phyloP scores from a whole-genome alignment of 2,329 filamentous ascomycete species.

The Claviceps maximensis region DNA sequence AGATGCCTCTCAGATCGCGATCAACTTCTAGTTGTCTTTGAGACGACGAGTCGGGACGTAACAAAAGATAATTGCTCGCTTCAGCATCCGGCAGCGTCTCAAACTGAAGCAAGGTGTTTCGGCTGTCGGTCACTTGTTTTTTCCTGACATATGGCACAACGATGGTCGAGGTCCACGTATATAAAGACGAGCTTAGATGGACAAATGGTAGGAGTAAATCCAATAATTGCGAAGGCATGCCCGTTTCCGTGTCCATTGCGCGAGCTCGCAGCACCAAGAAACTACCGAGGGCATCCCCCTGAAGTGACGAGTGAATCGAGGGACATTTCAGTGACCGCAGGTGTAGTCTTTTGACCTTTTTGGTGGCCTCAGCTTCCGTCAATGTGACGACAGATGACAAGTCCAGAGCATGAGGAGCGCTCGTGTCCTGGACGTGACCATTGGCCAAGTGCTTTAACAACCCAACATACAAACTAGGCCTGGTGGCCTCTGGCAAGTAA shows the following conservation, averaged over 20 bases:
- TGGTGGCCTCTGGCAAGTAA: conserved; percentile 59
- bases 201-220: conserved; percentile 58
- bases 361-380: conserved; percentile 50
- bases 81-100: conserved; percentile 43
- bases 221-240: conserved; percentile 55
- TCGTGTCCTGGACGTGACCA: conserved; percentile 28
- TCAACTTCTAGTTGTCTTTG: conserved; percentile 32
- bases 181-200: conserved; percentile 43
- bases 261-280: conserved; percentile 59
- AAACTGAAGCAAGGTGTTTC: conserved; percentile 48
- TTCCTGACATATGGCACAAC: conserved; percentile 56
- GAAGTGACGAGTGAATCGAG: conserved; percentile 31
- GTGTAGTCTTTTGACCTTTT: conserved; percentile 48
- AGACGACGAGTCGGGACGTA: conserved; percentile 33
- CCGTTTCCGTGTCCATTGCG: conserved; percentile 57
- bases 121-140: conserved; percentile 56
- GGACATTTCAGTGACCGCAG: conserved; percentile 44
- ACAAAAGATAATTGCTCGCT: conserved; percentile 49
- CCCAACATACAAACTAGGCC: conserved; percentile 47
- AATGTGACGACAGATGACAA: conserved; percentile 41
- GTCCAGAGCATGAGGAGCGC: conserved; percentile 37
- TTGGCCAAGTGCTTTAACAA: conserved; percentile 46
- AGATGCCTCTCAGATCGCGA: conserved; percentile 52
- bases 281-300: conserved; percentile 41
- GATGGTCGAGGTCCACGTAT: conserved; percentile 55